Conservation (phyloP, 2,329 filamentous ascomycete genomes). For the Aspergillus fumigatiaffinis region DNA sequence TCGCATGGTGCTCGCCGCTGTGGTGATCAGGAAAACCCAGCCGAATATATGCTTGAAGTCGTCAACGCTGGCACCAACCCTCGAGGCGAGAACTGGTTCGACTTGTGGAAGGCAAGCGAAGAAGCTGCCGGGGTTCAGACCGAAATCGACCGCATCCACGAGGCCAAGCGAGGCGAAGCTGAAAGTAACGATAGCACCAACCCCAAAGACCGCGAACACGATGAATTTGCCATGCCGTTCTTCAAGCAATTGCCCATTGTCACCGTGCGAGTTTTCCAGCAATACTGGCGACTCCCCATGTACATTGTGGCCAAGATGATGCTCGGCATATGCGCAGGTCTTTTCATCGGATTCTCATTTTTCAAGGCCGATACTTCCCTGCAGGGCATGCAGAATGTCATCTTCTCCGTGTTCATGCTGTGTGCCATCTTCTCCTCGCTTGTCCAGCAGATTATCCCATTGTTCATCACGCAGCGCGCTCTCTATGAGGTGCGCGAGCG, state of each 20-base stretch:
- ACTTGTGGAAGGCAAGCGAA: conserved; percentile 56
- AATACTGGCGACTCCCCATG: conserved; percentile 82
- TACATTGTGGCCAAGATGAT: conserved; percentile 79
- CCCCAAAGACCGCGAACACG: conserved; percentile 57
- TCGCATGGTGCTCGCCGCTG: conserved; percentile 57
- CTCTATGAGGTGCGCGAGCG: conserved; percentile 83
- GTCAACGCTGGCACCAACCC: conserved; percentile 44
- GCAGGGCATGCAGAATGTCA: conserved; percentile 78
- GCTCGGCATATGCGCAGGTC: conserved; percentile 57
- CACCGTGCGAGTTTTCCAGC: conserved; percentile 71
- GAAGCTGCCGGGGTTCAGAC: conserved; percentile 52
- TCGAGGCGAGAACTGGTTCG: conserved; percentile 53
- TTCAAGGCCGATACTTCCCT: conserved; percentile 66
- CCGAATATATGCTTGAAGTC: conserved; percentile 65
- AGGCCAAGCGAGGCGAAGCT: conserved; percentile 36
- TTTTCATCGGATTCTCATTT: conserved; percentile 83
- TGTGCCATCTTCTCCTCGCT: conserved; percentile 62
- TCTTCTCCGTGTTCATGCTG: conserved; percentile 80
- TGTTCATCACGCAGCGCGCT: conserved; percentile 75
- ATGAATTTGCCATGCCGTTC: conserved; percentile 76
- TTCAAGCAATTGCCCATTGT: conserved; percentile 62
- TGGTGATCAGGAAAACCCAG: conserved; percentile 61
- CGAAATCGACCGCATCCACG: conserved; percentile 57
- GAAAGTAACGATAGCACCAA: conserved; percentile 21
- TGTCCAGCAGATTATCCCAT: conserved; percentile 60